Conservation (phyloP, 306 rosid species). For the Citrullus amarus region DNA sequence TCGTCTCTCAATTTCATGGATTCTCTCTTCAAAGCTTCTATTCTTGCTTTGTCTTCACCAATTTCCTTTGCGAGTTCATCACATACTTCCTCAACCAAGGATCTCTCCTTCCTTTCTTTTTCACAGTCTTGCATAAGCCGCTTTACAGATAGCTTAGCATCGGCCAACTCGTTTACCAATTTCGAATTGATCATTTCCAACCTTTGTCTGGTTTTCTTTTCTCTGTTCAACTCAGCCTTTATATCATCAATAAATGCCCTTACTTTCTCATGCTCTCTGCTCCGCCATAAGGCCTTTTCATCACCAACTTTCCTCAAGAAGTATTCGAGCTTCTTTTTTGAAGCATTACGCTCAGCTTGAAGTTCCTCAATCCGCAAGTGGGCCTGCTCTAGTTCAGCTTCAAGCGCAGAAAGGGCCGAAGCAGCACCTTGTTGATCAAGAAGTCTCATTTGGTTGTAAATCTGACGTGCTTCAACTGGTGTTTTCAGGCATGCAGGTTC, state of each 20-base stretch:
- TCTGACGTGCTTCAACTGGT: constrained; percentile 46
- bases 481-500: constrained; percentile 55
- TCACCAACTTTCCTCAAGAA: constrained; percentile 64
- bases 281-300: constrained; percentile 71
- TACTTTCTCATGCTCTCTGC: constrained; percentile 91
- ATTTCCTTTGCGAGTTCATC: constrained; percentile 94
- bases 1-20: constrained; percentile 62
- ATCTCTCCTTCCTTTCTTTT: constrained; percentile 72
- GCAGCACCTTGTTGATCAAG: constrained; percentile 60
- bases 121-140: constrained; percentile 73
- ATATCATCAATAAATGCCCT: constrained; percentile 72
- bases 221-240: constrained; percentile 61
- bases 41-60: constrained; percentile 88
- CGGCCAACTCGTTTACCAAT: constrained; percentile 79
- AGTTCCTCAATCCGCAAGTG: constrained; percentile 65
- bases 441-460: constrained; percentile 53
- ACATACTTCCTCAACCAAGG: constrained; percentile 78
- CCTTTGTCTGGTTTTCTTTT: constrained; percentile 78
- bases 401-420: constrained; percentile 58
- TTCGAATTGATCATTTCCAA: constrained; percentile 69
- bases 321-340: constrained; percentile 80
- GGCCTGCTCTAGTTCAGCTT: constrained; percentile 76
- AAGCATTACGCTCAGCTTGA: constrained; percentile 67
- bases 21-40: constrained; percentile 65
- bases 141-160: constrained; percentile 56